These are phyloP conservation scores for Exobasidium rhododendri DNA, from an alignment of 1,284 basidiomycete species.

Conservation along the genomic window DNA sequence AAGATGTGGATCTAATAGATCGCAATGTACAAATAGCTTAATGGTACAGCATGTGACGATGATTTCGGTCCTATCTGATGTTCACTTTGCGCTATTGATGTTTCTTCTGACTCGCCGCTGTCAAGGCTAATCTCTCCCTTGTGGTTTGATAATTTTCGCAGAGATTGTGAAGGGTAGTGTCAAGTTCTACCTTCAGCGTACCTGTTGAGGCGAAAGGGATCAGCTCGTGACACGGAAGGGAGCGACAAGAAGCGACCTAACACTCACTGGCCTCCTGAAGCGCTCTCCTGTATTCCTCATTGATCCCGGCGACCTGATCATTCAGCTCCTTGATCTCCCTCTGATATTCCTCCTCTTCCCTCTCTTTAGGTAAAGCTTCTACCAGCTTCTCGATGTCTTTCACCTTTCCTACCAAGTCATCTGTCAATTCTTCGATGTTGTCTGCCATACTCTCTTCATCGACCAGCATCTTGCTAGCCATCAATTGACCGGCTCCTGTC, in stretches of 20 bases:
- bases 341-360: background rate
- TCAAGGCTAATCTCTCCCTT: background rate
- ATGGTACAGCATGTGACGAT: too few relatives aligned
- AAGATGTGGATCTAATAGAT: slow-evolving; percentile 5
- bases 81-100: too few relatives aligned
- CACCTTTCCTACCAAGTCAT: slow-evolving; percentile 16
- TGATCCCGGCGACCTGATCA: background rate
- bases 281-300: slow-evolving; percentile 10
- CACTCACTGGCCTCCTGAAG: slow-evolving; percentile 7
- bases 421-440: slow-evolving; percentile 19
- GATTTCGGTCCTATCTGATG: too few relatives aligned
- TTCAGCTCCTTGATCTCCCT: background rate
- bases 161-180: background rate
- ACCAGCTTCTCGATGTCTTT: slow-evolving; percentile 16
- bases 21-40: background rate
- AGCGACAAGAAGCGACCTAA: too few relatives aligned
- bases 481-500: background rate
- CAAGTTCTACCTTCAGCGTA: background rate
- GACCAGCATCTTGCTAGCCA: slow-evolving; percentile 4
- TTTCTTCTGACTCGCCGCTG: background rate
- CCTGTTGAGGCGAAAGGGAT: too few relatives aligned
- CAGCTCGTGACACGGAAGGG: too few relatives aligned
- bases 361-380: slow-evolving; percentile 6
- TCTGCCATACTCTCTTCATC: slow-evolving; percentile 13
- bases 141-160: slow-evolving; percentile 5